Conservation (phyloP, 1,284 basidiomycete genomes). For the Cryptococcus depauperatus region DNA sequence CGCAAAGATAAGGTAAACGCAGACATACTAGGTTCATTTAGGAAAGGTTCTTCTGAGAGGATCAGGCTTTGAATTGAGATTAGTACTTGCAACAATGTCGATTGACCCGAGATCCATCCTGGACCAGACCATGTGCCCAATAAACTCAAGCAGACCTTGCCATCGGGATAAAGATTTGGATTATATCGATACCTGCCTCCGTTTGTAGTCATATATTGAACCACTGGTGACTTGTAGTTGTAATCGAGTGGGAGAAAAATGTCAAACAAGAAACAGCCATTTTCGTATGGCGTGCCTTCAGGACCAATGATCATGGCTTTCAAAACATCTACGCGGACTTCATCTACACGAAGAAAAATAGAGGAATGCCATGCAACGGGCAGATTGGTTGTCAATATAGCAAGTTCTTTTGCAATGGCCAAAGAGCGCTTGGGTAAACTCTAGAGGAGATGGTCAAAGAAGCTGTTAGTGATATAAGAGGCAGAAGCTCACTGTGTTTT, state of each 20-base stretch:
- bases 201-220: conserved; percentile 83
- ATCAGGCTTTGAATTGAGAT: conserved; percentile 94
- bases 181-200: conserved; percentile 83
- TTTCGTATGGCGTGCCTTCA: conserved; percentile 76
- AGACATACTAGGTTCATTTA: conserved; percentile 65
- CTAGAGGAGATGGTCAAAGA: conserved; percentile 53
- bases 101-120: conserved; percentile 77
- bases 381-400: conserved; percentile 77
- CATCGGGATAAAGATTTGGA: conserved; percentile 71
- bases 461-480: conserved; percentile 19
- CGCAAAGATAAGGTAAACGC: neutral
- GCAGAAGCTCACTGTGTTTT: conserved; percentile 1
- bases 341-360: conserved; percentile 57
- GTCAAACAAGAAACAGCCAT: conserved; percentile 59
- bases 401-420: conserved; percentile 86
- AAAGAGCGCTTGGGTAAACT: conserved; percentile 79
- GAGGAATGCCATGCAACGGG: conserved; percentile 81
- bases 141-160: conserved; percentile 79
- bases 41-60: conserved; percentile 75
- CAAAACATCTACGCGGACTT: conserved; percentile 78
- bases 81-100: conserved; percentile 66
- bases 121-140: conserved; percentile 86
- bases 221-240: conserved; percentile 47
- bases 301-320: conserved; percentile 81
- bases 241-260: conserved; percentile 63